These are phyloP conservation scores for Talaromyces sp. DNA, from an alignment of 2,329 filamentous ascomycete genomes.

Conservation along the genomic window DNA sequence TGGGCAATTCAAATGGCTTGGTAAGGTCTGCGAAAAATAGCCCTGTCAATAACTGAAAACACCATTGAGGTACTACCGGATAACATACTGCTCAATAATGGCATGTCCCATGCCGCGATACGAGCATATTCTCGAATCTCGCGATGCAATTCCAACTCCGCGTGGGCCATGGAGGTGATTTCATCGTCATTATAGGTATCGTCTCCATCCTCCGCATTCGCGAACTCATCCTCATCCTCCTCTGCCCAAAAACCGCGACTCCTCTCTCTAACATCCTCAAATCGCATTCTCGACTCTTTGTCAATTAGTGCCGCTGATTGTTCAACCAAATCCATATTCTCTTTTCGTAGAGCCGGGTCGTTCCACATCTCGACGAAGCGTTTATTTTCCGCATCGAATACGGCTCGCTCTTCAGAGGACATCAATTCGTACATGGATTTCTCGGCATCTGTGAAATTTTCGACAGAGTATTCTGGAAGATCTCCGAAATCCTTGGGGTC, in stretches of 20 bases:
- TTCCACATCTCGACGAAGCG: constrained; percentile 36
- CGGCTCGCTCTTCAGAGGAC: constrained; percentile 31
- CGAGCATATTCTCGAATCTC: constrained; percentile 85
- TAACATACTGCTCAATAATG: constrained; percentile 71
- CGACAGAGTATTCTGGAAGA: constrained; percentile 34
- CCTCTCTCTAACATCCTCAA: constrained; percentile 24
- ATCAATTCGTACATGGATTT: constrained; percentile 37
- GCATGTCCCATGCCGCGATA: constrained; percentile 92
- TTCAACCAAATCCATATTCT: constrained; percentile 30
- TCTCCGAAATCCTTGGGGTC: constrained; percentile 26
- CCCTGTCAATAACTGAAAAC: constrained; percentile 1
- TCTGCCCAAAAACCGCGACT: constrained; percentile 40
- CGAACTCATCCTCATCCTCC: constrained; percentile 43
- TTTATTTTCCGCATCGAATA: constrained; percentile 34
- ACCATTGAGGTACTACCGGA: constrained; percentile 11
- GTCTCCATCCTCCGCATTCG: constrained; percentile 49
- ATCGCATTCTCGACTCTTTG: constrained; percentile 26
- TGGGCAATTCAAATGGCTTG: constrained; percentile 71
- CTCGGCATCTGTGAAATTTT: constrained; percentile 29
- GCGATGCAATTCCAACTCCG: constrained; percentile 79
- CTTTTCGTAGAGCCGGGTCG: constrained; percentile 26
- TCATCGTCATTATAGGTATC: constrained; percentile 66
- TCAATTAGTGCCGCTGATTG: constrained; percentile 29
- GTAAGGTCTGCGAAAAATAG: constrained; percentile 60
- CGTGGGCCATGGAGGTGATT: constrained; percentile 75